Base-by-base conservation (phyloP, 2,329 filamentous ascomycete genomes). In the Trichoderma arundinaceum region DNA sequence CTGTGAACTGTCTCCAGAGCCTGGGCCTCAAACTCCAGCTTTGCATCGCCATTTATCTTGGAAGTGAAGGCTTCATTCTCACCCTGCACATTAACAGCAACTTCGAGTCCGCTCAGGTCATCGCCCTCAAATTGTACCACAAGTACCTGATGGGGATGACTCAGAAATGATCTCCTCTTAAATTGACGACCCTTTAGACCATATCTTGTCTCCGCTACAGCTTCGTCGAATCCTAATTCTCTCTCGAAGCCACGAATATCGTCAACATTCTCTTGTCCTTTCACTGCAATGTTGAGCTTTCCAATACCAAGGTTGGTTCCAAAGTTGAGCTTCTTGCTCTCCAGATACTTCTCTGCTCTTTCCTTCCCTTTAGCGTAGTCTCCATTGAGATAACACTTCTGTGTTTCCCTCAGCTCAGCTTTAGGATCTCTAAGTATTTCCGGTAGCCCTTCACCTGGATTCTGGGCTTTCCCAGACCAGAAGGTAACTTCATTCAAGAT, bases 401-500 rank as follows among this genome's bases (percentile, higher is more conserved):
- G 64, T 5, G 59, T 66, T 64, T 66, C 28, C n/a, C 64, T 62
- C n/a, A 66, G 19, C 15, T 66, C 64, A 7, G 49, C 64, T 15
- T 66, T 66, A n/a, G 64, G 59, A 15, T 51, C 59, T 17, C n/a
- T 9, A 13, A 51, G 48, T 5, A 32, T 41, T n/a, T 63, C 35
- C 7, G 49, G 33, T 5, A 66, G 43, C 15, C 64, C 64, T 4
- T 35, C 49, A 7, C 64, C 64, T 3, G 64, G 49, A 28, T 28
- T 38, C 10, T 64, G 49, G 7, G 15, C 7, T 38, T 41, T 32
- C 9, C 64, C 64, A 17, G 64, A 66, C 64, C 64, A 66, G 7
- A 66, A 66, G 5, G 64, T 64, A 12, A 66, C 64, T 51, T 66
- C 64, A 7, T 66, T 66, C 49, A 66, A 35, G 9, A 66, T 56